Base-by-base conservation (phyloP, 202 grass and related monocot genomes). In the Schoenoplectus tabernaemontani region DNA sequence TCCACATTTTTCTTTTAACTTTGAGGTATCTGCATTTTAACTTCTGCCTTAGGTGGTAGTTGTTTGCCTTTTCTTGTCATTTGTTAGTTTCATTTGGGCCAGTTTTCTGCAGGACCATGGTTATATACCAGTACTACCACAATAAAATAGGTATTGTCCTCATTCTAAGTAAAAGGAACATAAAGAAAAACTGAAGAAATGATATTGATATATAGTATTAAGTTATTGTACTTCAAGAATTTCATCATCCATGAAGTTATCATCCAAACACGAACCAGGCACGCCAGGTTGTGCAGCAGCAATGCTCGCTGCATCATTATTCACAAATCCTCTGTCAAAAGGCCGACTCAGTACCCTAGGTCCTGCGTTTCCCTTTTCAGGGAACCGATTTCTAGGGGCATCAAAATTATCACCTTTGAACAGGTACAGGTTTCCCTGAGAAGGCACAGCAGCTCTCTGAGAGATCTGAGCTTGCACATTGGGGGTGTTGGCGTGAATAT, bases 201-300 rank as follows among this genome's bases (percentile, higher is more conserved):
- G 53, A 34, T 36, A 26, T 61, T 41, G 1, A 30, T 41, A 33
- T 47, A 63, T 5, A 19, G 33, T 59, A 38, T 58, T 28, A 41
- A 79, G 56, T 80, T 51, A 47, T 75, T 72, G 20, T 84, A 95
- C 96, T 79, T 88, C 88, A 23, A 98, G 71, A 86, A 98, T 54
- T 68, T 95, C 91, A 87, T 98, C 96, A 36, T 90, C 93, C 77
- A 64, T 66, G 76, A 86, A 87, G 7, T 84, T 85, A 81, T 85
- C 77, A 64, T 90, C 68, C 41, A 70, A 56, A 73, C 64, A 67
- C 33, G 79, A 84, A 58, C 72, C 84, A 85, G 63, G 51, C 46
- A 50, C 33, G 84, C 41, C 47, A 34, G 66, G 15, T 46, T 53
- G 47, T 77, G 76, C 42, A 69, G 86, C 59, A 83, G 44, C n/a